Conservation (phyloP, 2,329 filamentous ascomycete genomes). For the Nigrospora sphaerica region DNA sequence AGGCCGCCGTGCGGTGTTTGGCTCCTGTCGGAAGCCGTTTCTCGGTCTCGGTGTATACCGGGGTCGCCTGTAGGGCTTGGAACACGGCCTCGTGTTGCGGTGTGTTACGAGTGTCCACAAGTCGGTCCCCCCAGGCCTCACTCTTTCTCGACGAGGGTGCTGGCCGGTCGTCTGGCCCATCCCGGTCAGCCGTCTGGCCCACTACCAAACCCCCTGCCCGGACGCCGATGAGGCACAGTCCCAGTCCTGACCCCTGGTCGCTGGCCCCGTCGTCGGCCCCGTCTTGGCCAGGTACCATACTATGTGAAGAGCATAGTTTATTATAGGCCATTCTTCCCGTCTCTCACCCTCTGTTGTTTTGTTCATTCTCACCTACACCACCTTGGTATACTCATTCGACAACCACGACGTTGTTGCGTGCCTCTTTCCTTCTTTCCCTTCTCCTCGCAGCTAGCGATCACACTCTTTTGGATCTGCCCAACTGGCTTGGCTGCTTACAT, state of each 20-base stretch:
- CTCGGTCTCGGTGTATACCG: slow-evolving; percentile 3
- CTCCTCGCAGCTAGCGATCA: slow-evolving; percentile 32
- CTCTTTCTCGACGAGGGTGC: slow-evolving; percentile 13
- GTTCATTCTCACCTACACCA: slow-evolving; percentile 28
- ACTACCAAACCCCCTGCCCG: slow-evolving; percentile 4
- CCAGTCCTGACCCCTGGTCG: too few relatives aligned
- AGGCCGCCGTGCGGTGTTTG: too few relatives aligned
- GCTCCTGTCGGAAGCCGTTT: too few relatives aligned
- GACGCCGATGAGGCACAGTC: slow-evolving; percentile 8
- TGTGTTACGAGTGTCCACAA: slow-evolving; percentile 13
- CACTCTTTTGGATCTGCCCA: slow-evolving; percentile 35
- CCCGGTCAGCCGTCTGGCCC: neutral
- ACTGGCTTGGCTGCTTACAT: slow-evolving; percentile 52
- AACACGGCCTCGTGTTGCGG: slow-evolving; percentile 29
- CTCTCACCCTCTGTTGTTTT: slow-evolving; percentile 27
- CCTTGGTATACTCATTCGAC: slow-evolving; percentile 17
- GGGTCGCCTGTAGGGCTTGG: slow-evolving; percentile 22
- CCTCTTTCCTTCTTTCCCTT: slow-evolving; percentile 28
- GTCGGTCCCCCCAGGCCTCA: slow-evolving; percentile 21
- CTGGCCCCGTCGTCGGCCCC: too few relatives aligned
- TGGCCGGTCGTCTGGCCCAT: slow-evolving; percentile 1
- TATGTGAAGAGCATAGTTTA: slow-evolving; percentile 25
- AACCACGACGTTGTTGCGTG: slow-evolving; percentile 23
- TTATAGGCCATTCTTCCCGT: slow-evolving; percentile 21
- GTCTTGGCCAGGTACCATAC: too few relatives aligned